Evolutionary conservation across 345 rosid species (phyloP).

Genomic region (Salix arbutifolia): DNA sequence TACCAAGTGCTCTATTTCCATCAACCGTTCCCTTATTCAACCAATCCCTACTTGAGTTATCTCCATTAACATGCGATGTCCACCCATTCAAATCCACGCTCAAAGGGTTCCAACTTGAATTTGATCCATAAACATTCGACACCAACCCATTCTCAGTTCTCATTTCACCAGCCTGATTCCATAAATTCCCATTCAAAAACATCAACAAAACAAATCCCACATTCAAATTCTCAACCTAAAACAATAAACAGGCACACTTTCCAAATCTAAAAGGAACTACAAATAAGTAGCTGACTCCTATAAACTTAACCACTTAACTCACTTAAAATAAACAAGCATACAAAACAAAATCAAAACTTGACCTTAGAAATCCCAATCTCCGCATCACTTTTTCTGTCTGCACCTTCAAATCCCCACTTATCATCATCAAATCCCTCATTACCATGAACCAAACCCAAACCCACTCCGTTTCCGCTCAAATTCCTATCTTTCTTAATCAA

Average conservation of each 20-base stretch:
- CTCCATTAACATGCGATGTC: slow-evolving; percentile 18
- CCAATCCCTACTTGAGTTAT: slow-evolving; percentile 14
- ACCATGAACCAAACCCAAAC: not conserved
- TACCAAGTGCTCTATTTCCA: slow-evolving; percentile 21
- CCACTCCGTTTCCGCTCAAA: slow-evolving; percentile 1
- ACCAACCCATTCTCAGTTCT: slow-evolving; percentile 21
- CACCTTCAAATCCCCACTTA: slow-evolving; percentile 42
- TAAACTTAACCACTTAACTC: not conserved
- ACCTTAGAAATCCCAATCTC: slow-evolving; percentile 25
- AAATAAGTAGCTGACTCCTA: not conserved
- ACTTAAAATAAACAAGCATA: not conserved
- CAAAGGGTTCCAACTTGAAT: slow-evolving; percentile 35
- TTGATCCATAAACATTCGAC: slow-evolving; percentile 13
- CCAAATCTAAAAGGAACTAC: not conserved
- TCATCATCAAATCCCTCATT: slow-evolving; percentile 15
- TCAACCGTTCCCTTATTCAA: slow-evolving; percentile 14
- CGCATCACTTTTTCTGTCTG: slow-evolving; percentile 10
- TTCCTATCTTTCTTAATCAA: not conserved
- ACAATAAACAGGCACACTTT: not conserved
- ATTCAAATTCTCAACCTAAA: not conserved
- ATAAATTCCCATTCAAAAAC: not conserved
- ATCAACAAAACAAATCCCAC: slow-evolving; percentile 9
- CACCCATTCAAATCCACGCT: slow-evolving; percentile 23
- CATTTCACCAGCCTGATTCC: slow-evolving; percentile 20
- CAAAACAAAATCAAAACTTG: not conserved